phyloP scores from a whole-genome alignment of 2,329 filamentous ascomycete species.

The Davidsoniella virescens region DNA sequence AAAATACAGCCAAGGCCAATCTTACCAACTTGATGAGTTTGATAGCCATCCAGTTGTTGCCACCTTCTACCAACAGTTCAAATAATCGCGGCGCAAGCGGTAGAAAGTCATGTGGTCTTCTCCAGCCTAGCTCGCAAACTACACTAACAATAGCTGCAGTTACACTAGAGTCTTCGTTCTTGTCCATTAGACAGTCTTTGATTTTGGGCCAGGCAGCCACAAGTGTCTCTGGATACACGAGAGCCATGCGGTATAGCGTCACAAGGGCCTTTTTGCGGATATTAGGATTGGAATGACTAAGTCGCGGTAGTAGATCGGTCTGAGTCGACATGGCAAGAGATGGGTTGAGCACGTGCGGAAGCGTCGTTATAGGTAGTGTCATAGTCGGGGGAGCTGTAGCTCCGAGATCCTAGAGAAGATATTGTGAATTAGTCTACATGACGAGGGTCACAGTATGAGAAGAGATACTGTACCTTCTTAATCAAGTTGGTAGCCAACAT shows the following conservation, averaged over 20 bases:
- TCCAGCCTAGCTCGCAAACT: constrained; percentile 88
- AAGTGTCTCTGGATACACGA: constrained; percentile 93
- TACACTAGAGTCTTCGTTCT: constrained; percentile 77
- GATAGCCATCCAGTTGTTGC: constrained; percentile 99
- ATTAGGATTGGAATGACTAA: constrained; percentile 70
- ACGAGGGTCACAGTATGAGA: background rate
- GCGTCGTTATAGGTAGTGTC: constrained; percentile 67
- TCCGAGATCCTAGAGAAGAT: constrained; percentile 45
- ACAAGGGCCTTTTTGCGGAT: constrained; percentile 94
- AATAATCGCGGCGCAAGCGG: constrained; percentile 83
- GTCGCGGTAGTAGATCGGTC: constrained; percentile 67
- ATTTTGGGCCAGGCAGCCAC: constrained; percentile 93
- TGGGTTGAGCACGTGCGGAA: constrained; percentile 90
- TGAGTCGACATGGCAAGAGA: constrained; percentile 82
- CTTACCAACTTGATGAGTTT: constrained; percentile 90
- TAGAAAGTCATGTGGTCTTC: constrained; percentile 82
- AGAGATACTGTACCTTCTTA: constrained; percentile 52
- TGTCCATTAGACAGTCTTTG: constrained; percentile 82
- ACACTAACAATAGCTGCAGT: constrained; percentile 95
- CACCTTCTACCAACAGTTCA: constrained; percentile 75
- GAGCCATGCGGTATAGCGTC: constrained; percentile 76
- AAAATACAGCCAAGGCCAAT: constrained; percentile 11
- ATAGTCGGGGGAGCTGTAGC: constrained; percentile 60
- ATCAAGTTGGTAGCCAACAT: constrained; percentile 94
- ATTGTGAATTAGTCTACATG: background rate